Evolutionary conservation across 2,329 filamentous ascomycete species (phyloP).

Genomic region (Exophiala oligosperma): DNA sequence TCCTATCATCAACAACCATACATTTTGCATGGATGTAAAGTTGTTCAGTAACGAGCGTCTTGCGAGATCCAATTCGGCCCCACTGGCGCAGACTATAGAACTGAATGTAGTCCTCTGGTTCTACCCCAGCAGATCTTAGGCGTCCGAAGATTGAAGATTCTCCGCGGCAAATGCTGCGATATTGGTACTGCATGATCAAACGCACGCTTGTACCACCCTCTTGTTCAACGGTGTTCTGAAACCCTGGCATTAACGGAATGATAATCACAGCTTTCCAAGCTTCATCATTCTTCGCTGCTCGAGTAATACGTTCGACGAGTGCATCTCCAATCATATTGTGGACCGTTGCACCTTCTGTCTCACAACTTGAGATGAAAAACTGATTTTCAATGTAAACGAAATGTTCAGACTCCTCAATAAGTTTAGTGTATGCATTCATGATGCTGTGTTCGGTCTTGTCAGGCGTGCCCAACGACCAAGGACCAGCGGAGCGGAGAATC

Average conservation of each 20-base stretch:
- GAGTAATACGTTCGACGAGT: conserved; percentile 84
- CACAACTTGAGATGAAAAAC: conserved; percentile 93
- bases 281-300: conserved; percentile 79
- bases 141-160: conserved; percentile 89
- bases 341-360: conserved; percentile 83
- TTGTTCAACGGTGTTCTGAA: conserved; percentile 93
- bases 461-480: conserved; percentile 86
- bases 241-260: conserved; percentile 96
- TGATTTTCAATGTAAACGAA: conserved; percentile 99
- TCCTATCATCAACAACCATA: conserved; percentile 91
- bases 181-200: conserved; percentile 96
- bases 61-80: conserved; percentile 83
- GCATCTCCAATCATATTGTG: conserved; percentile 94
- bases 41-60: conserved; percentile 87
- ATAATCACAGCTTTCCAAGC: conserved; percentile 88
- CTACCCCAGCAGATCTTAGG: conserved; percentile 74
- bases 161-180: conserved; percentile 90
- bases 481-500: conserved; percentile 83
- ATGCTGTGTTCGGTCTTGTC: conserved; percentile 90
- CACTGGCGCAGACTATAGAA: conserved; percentile 92
- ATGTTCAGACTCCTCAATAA: conserved; percentile 93
- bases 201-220: conserved; percentile 93
- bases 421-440: conserved; percentile 89
- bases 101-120: conserved; percentile 91
- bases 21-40: conserved; percentile 97